phyloP scores from a whole-genome alignment of 176 grass and related monocot genomes.

The Alopecurus myosuroides region DNA sequence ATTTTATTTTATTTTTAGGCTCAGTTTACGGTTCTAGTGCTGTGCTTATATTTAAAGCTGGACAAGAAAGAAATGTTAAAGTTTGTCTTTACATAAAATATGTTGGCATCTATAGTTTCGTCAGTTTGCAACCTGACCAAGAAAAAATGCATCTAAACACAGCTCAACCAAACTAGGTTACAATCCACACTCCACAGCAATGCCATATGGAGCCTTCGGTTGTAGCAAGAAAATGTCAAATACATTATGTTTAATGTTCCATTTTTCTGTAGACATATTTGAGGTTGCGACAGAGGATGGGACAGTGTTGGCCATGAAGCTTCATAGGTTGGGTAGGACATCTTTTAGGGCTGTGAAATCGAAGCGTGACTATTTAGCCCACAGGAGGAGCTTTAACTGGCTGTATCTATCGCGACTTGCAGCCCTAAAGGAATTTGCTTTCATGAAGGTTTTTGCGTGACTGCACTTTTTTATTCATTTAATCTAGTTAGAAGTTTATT shows the following conservation, averaged over 20 bases:
- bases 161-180: not conserved
- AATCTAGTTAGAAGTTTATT: not conserved
- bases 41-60: not conserved
- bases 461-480: not conserved
- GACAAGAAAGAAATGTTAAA: not conserved
- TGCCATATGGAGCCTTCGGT: not conserved
- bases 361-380: conserved; percentile 89
- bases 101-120: not conserved
- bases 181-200: not conserved
- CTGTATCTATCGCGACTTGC: conserved; percentile 82
- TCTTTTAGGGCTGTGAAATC: conserved; percentile 96
- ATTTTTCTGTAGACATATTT: conserved; percentile 65
- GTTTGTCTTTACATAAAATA: not conserved
- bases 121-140: not conserved
- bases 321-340: conserved; percentile 90
- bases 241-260: not conserved
- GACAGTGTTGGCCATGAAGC: conserved; percentile 79
- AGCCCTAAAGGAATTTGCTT: conserved; percentile 87
- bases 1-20: not conserved
- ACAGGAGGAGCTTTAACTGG: conserved; percentile 84
- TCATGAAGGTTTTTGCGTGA: conserved; percentile 68
- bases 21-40: not conserved
- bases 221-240: not conserved
- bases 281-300: conserved; percentile 90
- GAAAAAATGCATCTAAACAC: not conserved